These are phyloP conservation scores for Stylosanthes scabra DNA, from an alignment of 331 rosid genomes.

Conservation along the genomic window DNA sequence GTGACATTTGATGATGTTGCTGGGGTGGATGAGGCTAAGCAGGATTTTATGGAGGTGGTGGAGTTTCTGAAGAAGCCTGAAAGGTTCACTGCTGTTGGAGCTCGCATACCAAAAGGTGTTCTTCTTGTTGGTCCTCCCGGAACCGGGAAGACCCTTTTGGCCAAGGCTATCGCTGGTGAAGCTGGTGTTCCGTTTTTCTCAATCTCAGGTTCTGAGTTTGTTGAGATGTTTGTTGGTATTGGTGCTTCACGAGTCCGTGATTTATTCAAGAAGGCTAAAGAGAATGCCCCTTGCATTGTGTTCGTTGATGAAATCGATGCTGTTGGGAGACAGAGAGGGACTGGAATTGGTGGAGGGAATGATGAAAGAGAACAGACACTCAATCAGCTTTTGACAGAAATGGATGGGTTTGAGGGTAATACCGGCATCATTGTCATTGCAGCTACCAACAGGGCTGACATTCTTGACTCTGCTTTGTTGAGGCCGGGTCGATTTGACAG, in stretches of 20 bases:
- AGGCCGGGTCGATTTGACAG: constrained; percentile 95
- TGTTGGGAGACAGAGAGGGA: constrained; percentile 98
- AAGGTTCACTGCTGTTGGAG: constrained; percentile 95
- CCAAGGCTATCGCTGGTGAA: constrained; percentile 96
- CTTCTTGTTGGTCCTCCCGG: constrained; percentile 98
- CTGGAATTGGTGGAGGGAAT: constrained; percentile 99
- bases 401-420: constrained; percentile 99
- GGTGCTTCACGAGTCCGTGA: constrained; percentile 99
- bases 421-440: constrained; percentile 96
- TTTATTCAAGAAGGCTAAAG: constrained; percentile 98
- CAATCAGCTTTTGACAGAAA: constrained; percentile 97
- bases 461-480: constrained; percentile 92
- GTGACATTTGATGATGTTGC: constrained; percentile 98
- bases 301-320: constrained; percentile 99
- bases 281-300: constrained; percentile 99
- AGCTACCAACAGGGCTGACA: constrained; percentile 98
- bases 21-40: constrained; percentile 97
- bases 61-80: constrained; percentile 97
- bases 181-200: constrained; percentile 99
- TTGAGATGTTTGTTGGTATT: constrained; percentile 97
- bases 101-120: constrained; percentile 96
- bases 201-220: constrained; percentile 93
- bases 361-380: constrained; percentile 99
- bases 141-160: constrained; percentile 90
- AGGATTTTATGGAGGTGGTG: constrained; percentile 93